phyloP scores from a whole-genome alignment of 805 yeast genomes.

The Ogataea sp. region DNA sequence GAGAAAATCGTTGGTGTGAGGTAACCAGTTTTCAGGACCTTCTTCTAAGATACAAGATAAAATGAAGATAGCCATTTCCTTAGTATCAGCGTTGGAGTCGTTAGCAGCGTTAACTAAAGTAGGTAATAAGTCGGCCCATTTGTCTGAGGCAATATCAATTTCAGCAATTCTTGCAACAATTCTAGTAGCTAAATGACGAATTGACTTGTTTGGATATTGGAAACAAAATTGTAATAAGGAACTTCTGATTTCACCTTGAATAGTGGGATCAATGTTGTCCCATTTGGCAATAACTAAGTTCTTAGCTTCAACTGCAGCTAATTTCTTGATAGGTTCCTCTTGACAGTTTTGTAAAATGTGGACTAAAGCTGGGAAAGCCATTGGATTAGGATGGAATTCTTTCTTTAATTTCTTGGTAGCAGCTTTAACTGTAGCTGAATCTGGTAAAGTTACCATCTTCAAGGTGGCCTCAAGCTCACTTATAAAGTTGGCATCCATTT shows the following conservation, averaged over 20 bases:
- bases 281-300: conserved; percentile 71
- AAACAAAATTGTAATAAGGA: conserved; percentile 66
- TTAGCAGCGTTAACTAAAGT: conserved; percentile 61
- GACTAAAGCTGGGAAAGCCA: conserved; percentile 73
- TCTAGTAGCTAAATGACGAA: conserved; percentile 86
- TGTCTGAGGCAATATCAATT: conserved; percentile 52
- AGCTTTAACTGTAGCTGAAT: conserved; percentile 67
- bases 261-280: conserved; percentile 41
- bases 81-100: conserved; percentile 37
- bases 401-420: conserved; percentile 71
- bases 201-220: conserved; percentile 48
- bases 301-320: conserved; percentile 96
- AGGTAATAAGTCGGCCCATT: conserved; percentile 76
- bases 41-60: conserved; percentile 73
- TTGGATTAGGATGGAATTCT: conserved; percentile 64
- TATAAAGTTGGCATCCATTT: conserved; percentile 66
- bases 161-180: conserved; percentile 82
- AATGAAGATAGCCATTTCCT: conserved; percentile 80
- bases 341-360: conserved; percentile 68
- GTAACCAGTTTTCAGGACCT: conserved; percentile 46
- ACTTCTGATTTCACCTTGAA: conserved; percentile 55
- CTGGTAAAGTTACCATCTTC: conserved; percentile 73
- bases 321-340: conserved; percentile 69
- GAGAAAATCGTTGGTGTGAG: conserved; percentile 60
- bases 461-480: conserved; percentile 72